Evolutionary conservation across 2,329 filamentous ascomycete genomes (phyloP).

Genomic region (Sclerotinia nivalis): DNA sequence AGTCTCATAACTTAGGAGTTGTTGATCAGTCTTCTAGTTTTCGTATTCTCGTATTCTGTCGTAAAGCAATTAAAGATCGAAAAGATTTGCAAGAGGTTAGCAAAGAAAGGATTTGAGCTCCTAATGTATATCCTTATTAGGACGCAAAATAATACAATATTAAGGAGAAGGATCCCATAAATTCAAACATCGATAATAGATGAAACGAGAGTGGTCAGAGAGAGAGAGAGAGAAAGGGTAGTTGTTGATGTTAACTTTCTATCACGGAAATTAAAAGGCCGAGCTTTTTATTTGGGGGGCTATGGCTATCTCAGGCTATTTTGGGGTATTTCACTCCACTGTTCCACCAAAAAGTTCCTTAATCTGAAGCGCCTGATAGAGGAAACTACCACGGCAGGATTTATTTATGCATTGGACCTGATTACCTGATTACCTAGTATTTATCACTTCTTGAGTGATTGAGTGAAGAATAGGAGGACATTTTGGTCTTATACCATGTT

Average conservation of each 20-base stretch:
- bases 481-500: too few species aligned
- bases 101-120: neutral
- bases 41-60: neutral
- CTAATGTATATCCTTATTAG: neutral
- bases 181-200: neutral
- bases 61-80: neutral
- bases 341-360: neutral
- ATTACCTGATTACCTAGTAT: too few species aligned
- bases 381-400: neutral
- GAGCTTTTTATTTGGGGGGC: constrained; percentile 1
- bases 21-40: neutral
- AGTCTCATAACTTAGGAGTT: neutral
- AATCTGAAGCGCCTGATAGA: neutral
- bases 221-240: neutral
- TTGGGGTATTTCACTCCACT: neutral
- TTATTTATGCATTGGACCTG: neutral
- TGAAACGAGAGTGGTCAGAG: constrained; percentile 10
- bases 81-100: neutral
- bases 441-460: neutral
- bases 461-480: neutral
- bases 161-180: neutral
- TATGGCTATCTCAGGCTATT: neutral
- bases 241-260: neutral
- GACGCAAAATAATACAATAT: neutral
- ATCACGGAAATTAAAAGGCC: neutral